These are phyloP conservation scores for Zymoseptoria passerinii DNA, from an alignment of 2,329 filamentous ascomycete genomes.

Conservation along the genomic window DNA sequence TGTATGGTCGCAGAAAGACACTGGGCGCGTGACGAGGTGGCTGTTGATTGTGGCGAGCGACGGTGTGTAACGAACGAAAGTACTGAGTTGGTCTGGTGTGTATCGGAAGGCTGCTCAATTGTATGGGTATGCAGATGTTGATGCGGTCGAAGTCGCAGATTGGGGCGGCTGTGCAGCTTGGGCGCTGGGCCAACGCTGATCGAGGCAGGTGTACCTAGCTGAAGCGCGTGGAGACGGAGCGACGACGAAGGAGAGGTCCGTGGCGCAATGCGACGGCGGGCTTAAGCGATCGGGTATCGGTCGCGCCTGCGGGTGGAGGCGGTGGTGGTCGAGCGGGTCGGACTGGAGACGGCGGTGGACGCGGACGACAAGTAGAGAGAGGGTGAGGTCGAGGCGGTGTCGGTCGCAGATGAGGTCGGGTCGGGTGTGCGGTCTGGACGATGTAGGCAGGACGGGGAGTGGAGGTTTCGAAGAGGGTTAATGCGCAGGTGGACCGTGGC, in stretches of 20 bases:
- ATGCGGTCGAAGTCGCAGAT: not conserved
- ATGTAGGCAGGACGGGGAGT: not conserved
- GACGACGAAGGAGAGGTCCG: not conserved
- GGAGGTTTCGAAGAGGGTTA: not conserved
- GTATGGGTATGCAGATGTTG: not conserved
- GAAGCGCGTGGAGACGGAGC: not conserved
- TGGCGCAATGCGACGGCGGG: not conserved
- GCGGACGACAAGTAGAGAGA: not conserved
- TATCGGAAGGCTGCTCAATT: not conserved
- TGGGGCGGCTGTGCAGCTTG: not conserved
- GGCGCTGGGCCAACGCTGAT: not conserved
- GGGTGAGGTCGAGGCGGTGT: not conserved
- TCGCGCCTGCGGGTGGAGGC: not conserved
- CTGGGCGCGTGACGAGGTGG: slow-evolving; percentile 1
- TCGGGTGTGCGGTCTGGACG: not conserved
- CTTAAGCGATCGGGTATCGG: not conserved
- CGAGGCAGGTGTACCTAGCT: not conserved
- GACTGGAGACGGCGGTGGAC: not conserved
- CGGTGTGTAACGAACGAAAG: not conserved
- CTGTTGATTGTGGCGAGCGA: slow-evolving; percentile 1
- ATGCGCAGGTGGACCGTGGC: not conserved
- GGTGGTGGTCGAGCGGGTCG: not conserved
- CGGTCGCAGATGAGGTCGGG: slow-evolving; percentile 6
- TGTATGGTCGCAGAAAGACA: not conserved
- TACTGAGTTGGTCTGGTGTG: not conserved